Evolutionary conservation across 495 filamentous ascomycete genomes (phyloP), one percentile per base, ranked within the genome.

Genomic region (Schizothecium vesticola): DNA sequence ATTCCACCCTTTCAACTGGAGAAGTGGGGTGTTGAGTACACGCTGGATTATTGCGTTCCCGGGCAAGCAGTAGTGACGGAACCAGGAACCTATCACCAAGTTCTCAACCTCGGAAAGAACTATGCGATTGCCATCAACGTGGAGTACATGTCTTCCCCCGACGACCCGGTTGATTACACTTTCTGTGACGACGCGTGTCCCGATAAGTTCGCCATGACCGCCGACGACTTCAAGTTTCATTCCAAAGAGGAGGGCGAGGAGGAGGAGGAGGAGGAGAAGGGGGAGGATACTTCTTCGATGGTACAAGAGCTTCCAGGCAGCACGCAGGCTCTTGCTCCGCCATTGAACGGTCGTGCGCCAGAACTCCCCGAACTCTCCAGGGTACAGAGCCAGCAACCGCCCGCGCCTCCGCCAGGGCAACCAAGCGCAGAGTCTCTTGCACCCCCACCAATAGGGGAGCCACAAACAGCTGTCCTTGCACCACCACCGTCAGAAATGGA

Each of bases 121-220:
- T 77, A 77, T 60, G 75, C 75, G 2, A 23, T 77, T n/a, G 75
- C 75, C 33, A 72, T 77, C 64, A 77, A 77, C 56, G 31, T 77
- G n/a, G 75, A 77, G 31, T 77, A 77, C 67, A 51, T 63, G 4
- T 77, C 75, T 4, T 77, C 75, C 8, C 71, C 75, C 1, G 75
- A 77, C 24, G 65, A 69, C 29, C 75, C 75, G 9, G 65, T 63
- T 1, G 31, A 72, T 21, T 77, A 77, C 58, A 59, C 25, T 5
- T 77, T 75, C 29, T 77, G 75, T 43, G 74, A 77, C 55, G 61
- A 68, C 24, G 24, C 31, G 23, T 77, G 75, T 56, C 75, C 75
- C 3, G 75, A 77, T 33, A 70, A 75, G 70, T 71, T 69, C 24
- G 71, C 75, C 59, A 75, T 77, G 22, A 63, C 68, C 19, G 72